Evolutionary conservation across 805 yeast genomes (phyloP).

Genomic region (Priceomyces medius): DNA sequence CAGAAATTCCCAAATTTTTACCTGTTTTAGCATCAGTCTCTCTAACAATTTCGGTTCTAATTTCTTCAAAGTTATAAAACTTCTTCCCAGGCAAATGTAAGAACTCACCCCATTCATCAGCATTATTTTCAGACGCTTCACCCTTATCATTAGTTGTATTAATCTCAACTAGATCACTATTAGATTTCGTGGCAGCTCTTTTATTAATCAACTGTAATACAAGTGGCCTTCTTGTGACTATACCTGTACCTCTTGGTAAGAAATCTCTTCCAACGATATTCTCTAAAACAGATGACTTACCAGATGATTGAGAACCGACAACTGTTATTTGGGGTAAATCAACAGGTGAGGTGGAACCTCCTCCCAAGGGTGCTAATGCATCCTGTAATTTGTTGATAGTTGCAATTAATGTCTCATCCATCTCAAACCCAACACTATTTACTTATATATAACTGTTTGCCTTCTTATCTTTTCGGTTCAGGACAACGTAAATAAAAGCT

Average conservation of each 20-base stretch:
- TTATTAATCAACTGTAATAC: constrained; percentile 77
- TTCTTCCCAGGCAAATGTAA: constrained; percentile 87
- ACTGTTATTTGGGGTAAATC: constrained; percentile 95
- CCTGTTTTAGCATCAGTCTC: constrained; percentile 88
- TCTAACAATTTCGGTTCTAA: constrained; percentile 83
- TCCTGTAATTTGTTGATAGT: constrained; percentile 91
- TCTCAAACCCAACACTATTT: constrained; percentile 21
- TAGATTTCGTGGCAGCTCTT: constrained; percentile 36
- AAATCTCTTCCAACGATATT: constrained; percentile 91
- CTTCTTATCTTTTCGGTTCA: not conserved
- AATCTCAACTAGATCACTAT: constrained; percentile 42
- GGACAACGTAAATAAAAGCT: not conserved
- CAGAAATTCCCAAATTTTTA: constrained; percentile 81
- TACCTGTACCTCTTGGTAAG: constrained; percentile 89
- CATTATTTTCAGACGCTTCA: constrained; percentile 63
- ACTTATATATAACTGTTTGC: not conserved
- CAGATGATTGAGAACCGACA: constrained; percentile 88
- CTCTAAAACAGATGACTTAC: constrained; percentile 86
- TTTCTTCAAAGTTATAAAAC: constrained; percentile 83
- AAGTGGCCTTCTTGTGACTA: constrained; percentile 86
- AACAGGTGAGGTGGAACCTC: constrained; percentile 83
- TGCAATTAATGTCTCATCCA: constrained; percentile 78
- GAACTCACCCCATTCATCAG: constrained; percentile 96
- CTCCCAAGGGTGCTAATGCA: constrained; percentile 95
- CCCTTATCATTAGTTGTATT: constrained; percentile 44